A percentile compares a stretch with the other conserved stretches of the same genome.
Evolutionary conservation across 2,329 filamentous ascomycete species (phyloP).

Genomic region (Alternaria arborescens): DNA sequence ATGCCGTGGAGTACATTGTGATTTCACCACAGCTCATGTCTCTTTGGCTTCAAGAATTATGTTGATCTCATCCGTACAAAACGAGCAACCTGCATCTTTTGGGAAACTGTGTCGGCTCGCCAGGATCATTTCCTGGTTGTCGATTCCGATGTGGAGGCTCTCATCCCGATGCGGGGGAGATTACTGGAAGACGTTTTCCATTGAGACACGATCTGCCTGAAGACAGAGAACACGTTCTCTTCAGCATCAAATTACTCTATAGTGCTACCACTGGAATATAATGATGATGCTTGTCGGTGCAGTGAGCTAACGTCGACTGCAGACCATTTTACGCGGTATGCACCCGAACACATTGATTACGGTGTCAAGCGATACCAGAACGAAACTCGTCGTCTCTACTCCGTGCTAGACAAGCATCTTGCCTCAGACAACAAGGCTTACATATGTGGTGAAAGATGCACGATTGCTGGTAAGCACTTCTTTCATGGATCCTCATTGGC

Average conservation of each 20-base stretch:
- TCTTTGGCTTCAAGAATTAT: not conserved
- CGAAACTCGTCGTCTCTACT: slow-evolving; percentile 83
- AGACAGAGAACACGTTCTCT: not conserved
- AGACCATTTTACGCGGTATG: slow-evolving; percentile 85
- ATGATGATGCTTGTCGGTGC: not conserved
- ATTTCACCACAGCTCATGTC: not conserved
- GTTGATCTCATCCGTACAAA: not conserved
- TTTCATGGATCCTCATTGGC: not conserved
- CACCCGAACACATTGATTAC: slow-evolving; percentile 82
- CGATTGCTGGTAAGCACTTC: slow-evolving; percentile 53
- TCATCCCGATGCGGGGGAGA: not conserved
- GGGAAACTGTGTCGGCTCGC: not conserved
- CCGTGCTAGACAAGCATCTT: slow-evolving; percentile 77
- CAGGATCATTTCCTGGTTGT: not conserved
- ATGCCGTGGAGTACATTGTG: not conserved
- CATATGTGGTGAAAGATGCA: slow-evolving; percentile 70
- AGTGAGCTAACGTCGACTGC: slow-evolving; percentile 11
- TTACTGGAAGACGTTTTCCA: not conserved
- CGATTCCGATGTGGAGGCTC: not conserved
- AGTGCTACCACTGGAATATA: not conserved
- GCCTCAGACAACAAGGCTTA: slow-evolving; percentile 59
- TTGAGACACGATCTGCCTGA: not conserved
- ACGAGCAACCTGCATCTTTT: not conserved
- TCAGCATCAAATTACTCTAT: not conserved
- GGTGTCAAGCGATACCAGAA: slow-evolving; percentile 83